Conservation (phyloP, 164 flowering plant genomes). For the Kalanchoe fedtschenkoi region DNA sequence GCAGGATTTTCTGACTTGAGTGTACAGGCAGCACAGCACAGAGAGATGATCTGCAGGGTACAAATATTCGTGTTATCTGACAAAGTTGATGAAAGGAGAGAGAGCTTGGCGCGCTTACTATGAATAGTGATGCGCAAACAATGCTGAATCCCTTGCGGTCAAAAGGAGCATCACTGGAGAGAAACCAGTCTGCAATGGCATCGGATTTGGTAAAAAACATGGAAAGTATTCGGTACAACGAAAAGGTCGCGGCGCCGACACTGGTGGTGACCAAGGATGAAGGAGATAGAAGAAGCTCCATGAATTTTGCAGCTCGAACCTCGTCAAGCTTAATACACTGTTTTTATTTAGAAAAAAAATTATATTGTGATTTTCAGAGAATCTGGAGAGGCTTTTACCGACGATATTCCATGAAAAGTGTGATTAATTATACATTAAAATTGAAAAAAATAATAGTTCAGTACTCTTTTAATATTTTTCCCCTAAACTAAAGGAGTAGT, state of each 20-base stretch:
- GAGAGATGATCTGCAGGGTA: not conserved
- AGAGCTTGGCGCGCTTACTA: constrained; percentile 27
- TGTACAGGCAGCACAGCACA: not conserved
- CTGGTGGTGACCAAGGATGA: not conserved
- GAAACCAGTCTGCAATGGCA: constrained; percentile 43
- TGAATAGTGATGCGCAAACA: constrained; percentile 48
- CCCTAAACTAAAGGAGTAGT: too few species aligned
- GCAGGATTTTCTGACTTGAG: not conserved
- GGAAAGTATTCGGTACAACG: too few species aligned
- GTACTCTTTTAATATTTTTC: too few species aligned
- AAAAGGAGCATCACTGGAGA: constrained; percentile 68
- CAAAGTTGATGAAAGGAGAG: not conserved
- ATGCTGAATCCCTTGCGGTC: constrained; percentile 84
- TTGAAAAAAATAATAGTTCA: too few species aligned
- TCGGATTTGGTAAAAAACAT: too few species aligned
- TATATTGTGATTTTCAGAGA: too few species aligned
- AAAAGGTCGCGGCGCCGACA: not conserved
- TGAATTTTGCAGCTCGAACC: not conserved
- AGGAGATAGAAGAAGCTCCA: constrained; percentile 3
- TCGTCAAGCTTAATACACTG: too few species aligned
- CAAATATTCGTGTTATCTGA: not conserved
- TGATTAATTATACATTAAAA: too few species aligned
- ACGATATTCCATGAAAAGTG: too few species aligned
- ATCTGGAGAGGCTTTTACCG: too few species aligned
- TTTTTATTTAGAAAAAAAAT: too few species aligned